These are phyloP conservation scores for Lactarius hatsudake DNA, from an alignment of 768 basidiomycete genomes.

Conservation along the genomic window DNA sequence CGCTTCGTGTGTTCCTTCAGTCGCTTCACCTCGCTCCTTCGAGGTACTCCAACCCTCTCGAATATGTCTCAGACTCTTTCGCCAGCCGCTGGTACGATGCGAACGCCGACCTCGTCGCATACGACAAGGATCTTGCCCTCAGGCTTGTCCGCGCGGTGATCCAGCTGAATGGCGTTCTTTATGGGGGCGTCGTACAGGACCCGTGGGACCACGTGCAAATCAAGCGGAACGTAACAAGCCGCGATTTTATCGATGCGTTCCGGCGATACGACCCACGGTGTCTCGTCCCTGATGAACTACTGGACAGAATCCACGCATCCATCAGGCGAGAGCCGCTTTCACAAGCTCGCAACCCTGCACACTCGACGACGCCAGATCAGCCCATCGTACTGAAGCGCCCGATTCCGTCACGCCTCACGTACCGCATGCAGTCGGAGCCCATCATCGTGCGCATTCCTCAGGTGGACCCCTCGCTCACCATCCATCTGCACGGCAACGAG, in stretches of 20 bases:
- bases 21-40: constrained; percentile 66
- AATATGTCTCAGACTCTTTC: constrained; percentile 79
- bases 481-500: constrained; percentile 86
- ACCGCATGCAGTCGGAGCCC: constrained; percentile 84
- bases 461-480: constrained; percentile 75
- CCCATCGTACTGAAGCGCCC: constrained; percentile 68
- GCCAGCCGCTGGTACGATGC: constrained; percentile 89
- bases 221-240: constrained; percentile 58
- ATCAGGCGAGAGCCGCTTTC: constrained; percentile 68
- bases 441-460: constrained; percentile 84
- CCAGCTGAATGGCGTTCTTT: constrained; percentile 85
- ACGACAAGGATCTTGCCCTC: constrained; percentile 76
- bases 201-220: constrained; percentile 54
- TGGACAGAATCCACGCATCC: constrained; percentile 77
- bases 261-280: constrained; percentile 69
- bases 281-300: constrained; percentile 68
- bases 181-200: constrained; percentile 66
- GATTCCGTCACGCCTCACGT: constrained; percentile 76
- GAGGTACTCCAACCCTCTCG: constrained; percentile 44
- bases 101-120: constrained; percentile 73
- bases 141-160: constrained; percentile 78
- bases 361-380: constrained; percentile 44
- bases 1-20: constrained; percentile 84
- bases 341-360: constrained; percentile 57
- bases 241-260: constrained; percentile 85